Percentiles rank a stretch among this genome's conserved stretches.
These are phyloP conservation scores for Globisporangium heterothallicum DNA, from an alignment of 352 stramenopile species.

Conservation along the genomic window DNA sequence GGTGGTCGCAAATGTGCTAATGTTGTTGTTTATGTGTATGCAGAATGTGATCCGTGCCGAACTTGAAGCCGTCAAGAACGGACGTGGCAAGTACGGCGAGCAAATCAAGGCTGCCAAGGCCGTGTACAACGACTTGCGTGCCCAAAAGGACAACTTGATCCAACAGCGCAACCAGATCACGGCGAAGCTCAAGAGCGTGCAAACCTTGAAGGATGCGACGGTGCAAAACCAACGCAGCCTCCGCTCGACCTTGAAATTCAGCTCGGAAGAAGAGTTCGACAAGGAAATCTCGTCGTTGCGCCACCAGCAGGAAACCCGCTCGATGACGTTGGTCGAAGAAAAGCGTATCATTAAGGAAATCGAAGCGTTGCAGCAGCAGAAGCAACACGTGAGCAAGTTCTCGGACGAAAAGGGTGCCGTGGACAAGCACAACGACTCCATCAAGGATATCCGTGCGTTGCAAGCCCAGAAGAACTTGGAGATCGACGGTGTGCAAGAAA, in stretches of 20 bases:
- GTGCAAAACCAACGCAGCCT: conserved; percentile 63
- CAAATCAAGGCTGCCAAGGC: conserved; percentile 88
- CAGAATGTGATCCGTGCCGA: conserved; percentile 56
- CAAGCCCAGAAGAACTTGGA: conserved; percentile 92
- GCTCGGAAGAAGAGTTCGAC: conserved; percentile 87
- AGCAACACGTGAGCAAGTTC: conserved; percentile 83
- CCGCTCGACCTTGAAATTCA: conserved; percentile 82
- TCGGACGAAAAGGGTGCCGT: conserved; percentile 76
- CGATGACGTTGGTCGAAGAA: conserved; percentile 94
- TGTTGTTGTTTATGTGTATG: background rate
- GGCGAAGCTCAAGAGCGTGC: conserved; percentile 74
- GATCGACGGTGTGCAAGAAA: conserved; percentile 91
- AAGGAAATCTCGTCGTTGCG: conserved; percentile 87
- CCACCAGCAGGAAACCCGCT: conserved; percentile 91
- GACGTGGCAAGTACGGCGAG: conserved; percentile 75
- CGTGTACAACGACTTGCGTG: conserved; percentile 72
- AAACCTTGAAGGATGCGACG: conserved; percentile 76
- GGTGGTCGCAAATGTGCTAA: too few species aligned
- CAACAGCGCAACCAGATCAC: conserved; percentile 78
- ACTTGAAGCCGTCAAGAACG: conserved; percentile 80
- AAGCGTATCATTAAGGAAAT: conserved; percentile 98
- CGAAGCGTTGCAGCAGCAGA: conserved; percentile 86
- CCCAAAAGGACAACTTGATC: conserved; percentile 85
- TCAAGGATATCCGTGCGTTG: conserved; percentile 66
- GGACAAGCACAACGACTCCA: conserved; percentile 74